Evolutionary conservation across 148 eudicot species (phyloP).

Genomic region (Chenopodium berlandieri): DNA sequence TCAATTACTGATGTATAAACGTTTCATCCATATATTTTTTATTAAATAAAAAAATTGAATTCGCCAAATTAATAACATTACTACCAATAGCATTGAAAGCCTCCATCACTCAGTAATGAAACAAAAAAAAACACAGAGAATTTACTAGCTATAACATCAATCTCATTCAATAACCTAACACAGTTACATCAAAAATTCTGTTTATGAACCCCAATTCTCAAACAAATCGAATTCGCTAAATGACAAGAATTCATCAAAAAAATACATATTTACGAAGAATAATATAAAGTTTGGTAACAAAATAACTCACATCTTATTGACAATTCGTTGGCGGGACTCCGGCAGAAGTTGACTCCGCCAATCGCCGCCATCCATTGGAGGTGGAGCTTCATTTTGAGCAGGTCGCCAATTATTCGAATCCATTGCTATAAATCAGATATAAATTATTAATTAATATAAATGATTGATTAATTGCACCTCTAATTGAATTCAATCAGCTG

Average conservation of each 20-base stretch:
- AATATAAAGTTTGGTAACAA: background rate
- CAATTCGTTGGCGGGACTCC: slow-evolving; percentile 46
- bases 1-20: background rate
- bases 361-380: slow-evolving; percentile 45
- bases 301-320: slow-evolving; percentile 52
- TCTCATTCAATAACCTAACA: background rate
- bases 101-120: too few relatives aligned
- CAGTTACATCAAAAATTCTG: background rate
- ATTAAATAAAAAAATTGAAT: background rate
- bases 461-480: background rate
- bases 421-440: background rate
- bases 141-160: too few relatives aligned
- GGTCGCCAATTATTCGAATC: slow-evolving; percentile 16
- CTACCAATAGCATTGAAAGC: too few relatives aligned
- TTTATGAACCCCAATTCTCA: background rate
- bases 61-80: background rate
- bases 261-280: background rate
- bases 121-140: too few relatives aligned
- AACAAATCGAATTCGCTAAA: background rate
- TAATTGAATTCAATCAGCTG: background rate
- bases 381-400: slow-evolving; percentile 30
- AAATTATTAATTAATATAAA: too few relatives aligned
- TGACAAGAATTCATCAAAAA: background rate
- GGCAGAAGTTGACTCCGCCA: slow-evolving; percentile 56
- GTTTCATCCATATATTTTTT: too few relatives aligned